Evolutionary conservation across 2,329 filamentous ascomycete species (phyloP).

Genomic region (Colletotrichum musicola): DNA sequence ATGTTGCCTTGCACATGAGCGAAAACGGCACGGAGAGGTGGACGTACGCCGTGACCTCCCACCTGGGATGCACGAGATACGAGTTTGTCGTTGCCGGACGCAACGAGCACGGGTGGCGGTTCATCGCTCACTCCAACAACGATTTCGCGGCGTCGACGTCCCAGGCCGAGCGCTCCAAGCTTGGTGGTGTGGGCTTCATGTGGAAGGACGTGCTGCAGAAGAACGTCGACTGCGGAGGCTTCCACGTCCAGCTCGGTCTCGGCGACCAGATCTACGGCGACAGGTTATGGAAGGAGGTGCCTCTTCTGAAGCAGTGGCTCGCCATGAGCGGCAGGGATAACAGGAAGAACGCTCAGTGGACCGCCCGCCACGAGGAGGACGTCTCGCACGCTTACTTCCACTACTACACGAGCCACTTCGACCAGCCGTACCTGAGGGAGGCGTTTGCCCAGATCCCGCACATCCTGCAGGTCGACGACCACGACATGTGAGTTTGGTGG

Average conservation of each 20-base stretch:
- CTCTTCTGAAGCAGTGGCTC: constrained; percentile 94
- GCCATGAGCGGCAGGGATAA: constrained; percentile 93
- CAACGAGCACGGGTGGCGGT: constrained; percentile 92
- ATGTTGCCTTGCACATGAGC: constrained; percentile 90
- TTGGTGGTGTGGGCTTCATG: constrained; percentile 94
- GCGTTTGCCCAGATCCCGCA: constrained; percentile 98
- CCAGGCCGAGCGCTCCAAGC: constrained; percentile 84
- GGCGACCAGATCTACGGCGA: constrained; percentile 97
- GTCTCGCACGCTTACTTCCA: constrained; percentile 98
- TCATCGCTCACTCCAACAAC: constrained; percentile 95
- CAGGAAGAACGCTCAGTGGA: constrained; percentile 91
- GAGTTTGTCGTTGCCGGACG: constrained; percentile 95
- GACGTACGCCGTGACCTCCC: constrained; percentile 98
- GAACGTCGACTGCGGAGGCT: constrained; percentile 95
- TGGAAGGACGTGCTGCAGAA: constrained; percentile 99
- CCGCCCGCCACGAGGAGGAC: constrained; percentile 93
- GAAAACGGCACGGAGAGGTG: constrained; percentile 85
- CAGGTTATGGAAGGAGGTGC: constrained; percentile 95
- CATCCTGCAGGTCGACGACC: constrained; percentile 92
- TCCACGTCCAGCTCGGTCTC: constrained; percentile 91
- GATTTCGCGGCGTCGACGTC: constrained; percentile 93
- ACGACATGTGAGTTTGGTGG: constrained; percentile 85
- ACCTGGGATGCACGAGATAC: constrained; percentile 96
- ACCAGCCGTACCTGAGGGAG: constrained; percentile 93
- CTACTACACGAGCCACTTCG: constrained; percentile 98